Evolutionary conservation across 139 green algal genomes (phyloP), one percentile per base, ranked within the genome.

Genomic region (Nannochloris sp.): DNA sequence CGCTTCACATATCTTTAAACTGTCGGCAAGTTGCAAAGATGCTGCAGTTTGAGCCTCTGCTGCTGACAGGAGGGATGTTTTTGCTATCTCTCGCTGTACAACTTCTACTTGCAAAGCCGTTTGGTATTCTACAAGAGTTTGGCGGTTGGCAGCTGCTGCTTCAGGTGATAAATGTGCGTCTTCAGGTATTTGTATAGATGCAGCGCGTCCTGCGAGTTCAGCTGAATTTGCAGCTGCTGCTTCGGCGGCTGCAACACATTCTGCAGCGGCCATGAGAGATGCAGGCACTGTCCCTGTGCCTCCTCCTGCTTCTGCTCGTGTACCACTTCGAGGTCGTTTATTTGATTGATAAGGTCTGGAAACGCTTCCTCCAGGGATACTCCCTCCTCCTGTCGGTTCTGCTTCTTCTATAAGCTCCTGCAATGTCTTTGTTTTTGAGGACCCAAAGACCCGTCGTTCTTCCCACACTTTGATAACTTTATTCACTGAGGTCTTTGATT

Each of bases 391-490:
- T 60, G 9, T 60, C 54, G 2, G 54, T n/a, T 64, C 68, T 25
- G 36, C 38, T 31, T 67, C 57, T 13, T 72, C 25, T 37, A 76
- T 33, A 35, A 76, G 32, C 35, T 76, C 39, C 53, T 67, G 37
- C 8, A 79, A 30, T 0, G 70, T 67, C 7, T 67, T 71, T 44
- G 59, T 31, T 24, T 65, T 68, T 4, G 46, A 46, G 42, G 6
- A 57, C 19, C 64, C 67, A 51, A 72, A 77, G 6, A 85, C 66
- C 29, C 61, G 74, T 30, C 80, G 62, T 51, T 87, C 74, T 1
- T 84, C 76, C 80, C 80, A 87, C 19, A 85, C 71, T 4, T 64
- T 34, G 30, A 86, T 62, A 3, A 86, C 36, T 30, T 68, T 73
- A 33, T 65, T 61, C 27, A 77, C 47, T 31, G 36, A 25, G 0